Conservation (phyloP, 2,329 filamentous ascomycete genomes). For the Penicillium freii region DNA sequence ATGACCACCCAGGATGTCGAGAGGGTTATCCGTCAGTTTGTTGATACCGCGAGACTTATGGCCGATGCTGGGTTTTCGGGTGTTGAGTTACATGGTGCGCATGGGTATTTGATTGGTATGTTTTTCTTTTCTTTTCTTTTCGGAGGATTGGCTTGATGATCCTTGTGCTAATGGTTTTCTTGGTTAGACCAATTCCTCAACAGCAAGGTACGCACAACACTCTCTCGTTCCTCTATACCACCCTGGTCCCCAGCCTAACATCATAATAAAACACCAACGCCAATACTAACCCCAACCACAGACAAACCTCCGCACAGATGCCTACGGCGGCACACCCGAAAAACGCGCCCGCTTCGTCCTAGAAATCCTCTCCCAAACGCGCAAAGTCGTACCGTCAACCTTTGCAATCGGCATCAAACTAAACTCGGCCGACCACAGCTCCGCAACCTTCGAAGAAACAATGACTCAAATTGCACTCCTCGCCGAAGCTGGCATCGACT, state of each 20-base stretch:
- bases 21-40: slow-evolving; percentile 53
- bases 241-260: not conserved
- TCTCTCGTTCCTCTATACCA: too few species aligned
- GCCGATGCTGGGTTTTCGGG: slow-evolving; percentile 54
- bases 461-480: slow-evolving; percentile 57
- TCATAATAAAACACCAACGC: not conserved
- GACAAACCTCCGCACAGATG: slow-evolving; percentile 50
- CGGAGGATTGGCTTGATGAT: not conserved
- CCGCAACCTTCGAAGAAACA: slow-evolving; percentile 47
- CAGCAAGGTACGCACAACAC: slow-evolving; percentile 30
- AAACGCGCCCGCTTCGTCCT: slow-evolving; percentile 49
- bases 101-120: slow-evolving; percentile 50
- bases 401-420: slow-evolving; percentile 53
- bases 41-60: slow-evolving; percentile 51
- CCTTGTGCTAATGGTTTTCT: not conserved
- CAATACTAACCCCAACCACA: slow-evolving; percentile 16
- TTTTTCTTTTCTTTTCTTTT: slow-evolving; percentile 23
- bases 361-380: slow-evolving; percentile 45
- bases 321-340: slow-evolving; percentile 48
- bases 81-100: slow-evolving; percentile 53
- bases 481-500: slow-evolving; percentile 54
- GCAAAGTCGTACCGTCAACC: slow-evolving; percentile 41
- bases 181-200: slow-evolving; percentile 38
- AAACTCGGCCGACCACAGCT: slow-evolving; percentile 50
- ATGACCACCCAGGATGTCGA: slow-evolving; percentile 58